phyloP scores from a whole-genome alignment of 2,329 filamentous ascomycete species.

The Apiospora koreana region DNA sequence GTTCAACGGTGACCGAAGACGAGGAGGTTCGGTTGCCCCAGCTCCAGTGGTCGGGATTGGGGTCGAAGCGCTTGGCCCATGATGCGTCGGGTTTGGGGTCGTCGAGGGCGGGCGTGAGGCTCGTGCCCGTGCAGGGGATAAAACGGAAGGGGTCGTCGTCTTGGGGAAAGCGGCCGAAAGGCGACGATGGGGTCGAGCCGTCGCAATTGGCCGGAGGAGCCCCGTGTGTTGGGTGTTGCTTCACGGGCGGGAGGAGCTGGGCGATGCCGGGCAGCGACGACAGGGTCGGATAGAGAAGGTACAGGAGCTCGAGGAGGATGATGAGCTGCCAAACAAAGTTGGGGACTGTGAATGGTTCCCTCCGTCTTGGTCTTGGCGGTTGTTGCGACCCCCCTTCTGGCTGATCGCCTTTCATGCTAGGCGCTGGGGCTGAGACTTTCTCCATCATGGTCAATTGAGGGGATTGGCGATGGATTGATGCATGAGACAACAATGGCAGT shows the following conservation, averaged over 20 bases:
- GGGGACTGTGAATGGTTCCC: neutral
- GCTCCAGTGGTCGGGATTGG: conserved; percentile 46
- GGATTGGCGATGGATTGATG: neutral
- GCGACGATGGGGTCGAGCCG: conserved; percentile 16
- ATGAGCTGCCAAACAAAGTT: neutral
- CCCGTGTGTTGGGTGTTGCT: neutral
- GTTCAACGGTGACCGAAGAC: neutral
- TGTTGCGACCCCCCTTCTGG: neutral
- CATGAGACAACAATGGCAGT: neutral
- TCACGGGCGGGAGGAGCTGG: neutral
- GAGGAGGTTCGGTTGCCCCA: conserved; percentile 37
- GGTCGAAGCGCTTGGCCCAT: conserved; percentile 45
- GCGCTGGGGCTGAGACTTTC: neutral
- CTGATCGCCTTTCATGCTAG: neutral
- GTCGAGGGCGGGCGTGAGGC: conserved; percentile 42
- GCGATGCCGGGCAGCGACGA: neutral
- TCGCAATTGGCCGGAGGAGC: neutral
- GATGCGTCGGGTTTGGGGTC: conserved; percentile 36
- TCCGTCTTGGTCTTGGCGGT: neutral
- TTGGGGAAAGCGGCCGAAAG: conserved; percentile 42
- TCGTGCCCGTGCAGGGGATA: conserved; percentile 46
- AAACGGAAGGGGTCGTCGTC: conserved; percentile 47
- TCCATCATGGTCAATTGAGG: neutral
- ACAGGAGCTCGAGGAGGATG: neutral
- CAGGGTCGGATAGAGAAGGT: neutral